phyloP scores from a whole-genome alignment of 129 eudicot genomes.

The Arctium minus region DNA sequence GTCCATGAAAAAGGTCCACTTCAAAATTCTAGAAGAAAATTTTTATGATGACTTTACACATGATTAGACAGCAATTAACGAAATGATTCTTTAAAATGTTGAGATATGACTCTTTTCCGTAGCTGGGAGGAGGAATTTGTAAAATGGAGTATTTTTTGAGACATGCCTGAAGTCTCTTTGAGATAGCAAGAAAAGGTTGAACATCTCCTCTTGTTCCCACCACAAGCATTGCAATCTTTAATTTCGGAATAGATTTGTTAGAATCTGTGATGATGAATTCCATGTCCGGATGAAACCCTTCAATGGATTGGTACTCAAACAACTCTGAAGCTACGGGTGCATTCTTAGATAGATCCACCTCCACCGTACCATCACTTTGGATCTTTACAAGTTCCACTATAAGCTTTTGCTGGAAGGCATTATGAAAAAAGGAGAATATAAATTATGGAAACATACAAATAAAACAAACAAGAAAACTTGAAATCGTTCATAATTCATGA shows the following conservation, averaged over 20 bases:
- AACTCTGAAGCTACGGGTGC: conserved; percentile 68
- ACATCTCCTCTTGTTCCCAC: conserved; percentile 99
- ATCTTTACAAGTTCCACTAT: conserved; percentile 70
- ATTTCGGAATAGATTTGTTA: conserved; percentile 55
- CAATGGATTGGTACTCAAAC: conserved; percentile 63
- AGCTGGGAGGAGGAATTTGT: background rate
- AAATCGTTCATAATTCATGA: background rate
- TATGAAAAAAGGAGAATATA: background rate
- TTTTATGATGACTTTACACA: background rate
- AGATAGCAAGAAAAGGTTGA: conserved; percentile 91
- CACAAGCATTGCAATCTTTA: conserved; percentile 79
- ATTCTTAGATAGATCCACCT: conserved; percentile 66
- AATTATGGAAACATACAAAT: background rate
- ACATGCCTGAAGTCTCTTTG: conserved; percentile 88
- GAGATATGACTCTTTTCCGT: background rate
- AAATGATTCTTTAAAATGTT: background rate
- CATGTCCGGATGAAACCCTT: conserved; percentile 38
- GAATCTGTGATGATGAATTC: conserved; percentile 46
- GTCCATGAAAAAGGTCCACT: background rate
- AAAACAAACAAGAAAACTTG: background rate
- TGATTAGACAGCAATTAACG: background rate
- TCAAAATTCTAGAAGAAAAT: background rate
- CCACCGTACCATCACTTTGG: conserved; percentile 80
- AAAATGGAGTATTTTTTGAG: background rate
- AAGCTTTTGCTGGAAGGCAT: conserved; percentile 54